These are phyloP conservation scores for Phoma herbarum DNA, from an alignment of 2,329 filamentous ascomycete genomes.

Conservation along the genomic window DNA sequence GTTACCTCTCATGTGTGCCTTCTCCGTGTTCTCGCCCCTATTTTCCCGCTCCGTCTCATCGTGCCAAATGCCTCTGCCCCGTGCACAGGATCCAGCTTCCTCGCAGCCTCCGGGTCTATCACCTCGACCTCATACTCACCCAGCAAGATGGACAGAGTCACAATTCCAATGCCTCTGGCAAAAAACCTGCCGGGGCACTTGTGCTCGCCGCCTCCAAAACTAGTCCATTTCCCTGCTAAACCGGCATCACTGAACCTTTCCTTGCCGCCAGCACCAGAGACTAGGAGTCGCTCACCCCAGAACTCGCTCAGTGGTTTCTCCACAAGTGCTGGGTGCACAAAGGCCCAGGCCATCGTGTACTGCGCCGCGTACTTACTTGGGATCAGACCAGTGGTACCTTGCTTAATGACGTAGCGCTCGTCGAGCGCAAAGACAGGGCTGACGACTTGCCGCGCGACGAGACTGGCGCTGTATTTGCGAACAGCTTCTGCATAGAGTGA, in stretches of 20 bases:
- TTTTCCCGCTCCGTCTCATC: neutral
- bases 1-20: neutral
- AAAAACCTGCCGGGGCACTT: conserved; percentile 30
- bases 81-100: conserved; percentile 4
- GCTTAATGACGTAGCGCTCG: conserved; percentile 21
- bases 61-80: conserved; percentile 8
- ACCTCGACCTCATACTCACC: conserved; percentile 1
- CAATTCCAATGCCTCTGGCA: conserved; percentile 27
- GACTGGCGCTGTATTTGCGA: conserved; percentile 20
- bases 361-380: conserved; percentile 17
- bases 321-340: neutral
- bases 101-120: neutral
- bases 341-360: conserved; percentile 17
- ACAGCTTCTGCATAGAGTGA: conserved; percentile 28
- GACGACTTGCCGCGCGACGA: conserved; percentile 19
- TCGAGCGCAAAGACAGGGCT: conserved; percentile 19
- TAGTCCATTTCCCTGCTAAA: conserved; percentile 25
- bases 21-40: neutral
- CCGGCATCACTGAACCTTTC: conserved; percentile 28
- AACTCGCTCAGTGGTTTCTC: conserved; percentile 19
- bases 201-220: conserved; percentile 30
- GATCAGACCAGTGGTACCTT: conserved; percentile 26
- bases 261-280: neutral
- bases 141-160: conserved; percentile 5
- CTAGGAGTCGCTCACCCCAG: conserved; percentile 28